These are phyloP conservation scores for Penicillium silybi DNA, from an alignment of 495 filamentous ascomycete genomes.

Conservation along the genomic window DNA sequence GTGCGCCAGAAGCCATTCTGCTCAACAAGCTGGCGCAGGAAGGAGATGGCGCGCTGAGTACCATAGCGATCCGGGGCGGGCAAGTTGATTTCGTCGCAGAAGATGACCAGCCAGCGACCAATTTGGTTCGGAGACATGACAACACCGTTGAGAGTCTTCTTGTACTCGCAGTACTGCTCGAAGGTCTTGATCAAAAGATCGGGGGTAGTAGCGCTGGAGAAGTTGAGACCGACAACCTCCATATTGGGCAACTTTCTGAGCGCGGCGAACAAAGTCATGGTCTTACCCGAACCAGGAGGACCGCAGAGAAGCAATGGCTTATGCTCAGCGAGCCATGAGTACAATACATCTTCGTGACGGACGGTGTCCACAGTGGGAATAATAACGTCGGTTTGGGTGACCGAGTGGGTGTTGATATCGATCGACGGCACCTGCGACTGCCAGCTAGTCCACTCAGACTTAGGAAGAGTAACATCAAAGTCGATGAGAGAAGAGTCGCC, in stretches of 20 bases:
- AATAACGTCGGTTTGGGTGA: slow-evolving; percentile 95
- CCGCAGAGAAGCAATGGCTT: slow-evolving; percentile 95
- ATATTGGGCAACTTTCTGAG: slow-evolving; percentile 94
- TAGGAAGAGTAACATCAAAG: slow-evolving; percentile 83
- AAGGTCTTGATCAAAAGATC: slow-evolving; percentile 98
- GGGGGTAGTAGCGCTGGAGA: slow-evolving; percentile 96
- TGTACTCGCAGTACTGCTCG: slow-evolving; percentile 99
- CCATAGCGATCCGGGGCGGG: slow-evolving; percentile 98
- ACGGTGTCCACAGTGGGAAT: slow-evolving; percentile 97
- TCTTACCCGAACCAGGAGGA: slow-evolving; percentile 97
- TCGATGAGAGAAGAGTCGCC: slow-evolving; percentile 85
- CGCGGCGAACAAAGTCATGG: slow-evolving; percentile 98
- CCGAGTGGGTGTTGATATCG: slow-evolving; percentile 95
- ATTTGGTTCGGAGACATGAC: slow-evolving; percentile 95
- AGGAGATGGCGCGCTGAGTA: slow-evolving; percentile 93
- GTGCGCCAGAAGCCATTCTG: slow-evolving; percentile 99
- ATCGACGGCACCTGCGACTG: slow-evolving; percentile 89
- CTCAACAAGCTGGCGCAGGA: slow-evolving; percentile 93
- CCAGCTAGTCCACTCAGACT: slow-evolving; percentile 86
- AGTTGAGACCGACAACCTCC: slow-evolving; percentile 98
- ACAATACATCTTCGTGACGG: slow-evolving; percentile 94
- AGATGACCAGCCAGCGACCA: slow-evolving; percentile 95
- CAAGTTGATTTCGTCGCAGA: slow-evolving; percentile 99
- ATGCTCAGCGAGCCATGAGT: slow-evolving; percentile 98
- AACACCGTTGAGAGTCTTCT: slow-evolving; percentile 94